Evolutionary conservation across 1,284 basidiomycete species (phyloP).

Genomic region (Schizopora paradoxa): DNA sequence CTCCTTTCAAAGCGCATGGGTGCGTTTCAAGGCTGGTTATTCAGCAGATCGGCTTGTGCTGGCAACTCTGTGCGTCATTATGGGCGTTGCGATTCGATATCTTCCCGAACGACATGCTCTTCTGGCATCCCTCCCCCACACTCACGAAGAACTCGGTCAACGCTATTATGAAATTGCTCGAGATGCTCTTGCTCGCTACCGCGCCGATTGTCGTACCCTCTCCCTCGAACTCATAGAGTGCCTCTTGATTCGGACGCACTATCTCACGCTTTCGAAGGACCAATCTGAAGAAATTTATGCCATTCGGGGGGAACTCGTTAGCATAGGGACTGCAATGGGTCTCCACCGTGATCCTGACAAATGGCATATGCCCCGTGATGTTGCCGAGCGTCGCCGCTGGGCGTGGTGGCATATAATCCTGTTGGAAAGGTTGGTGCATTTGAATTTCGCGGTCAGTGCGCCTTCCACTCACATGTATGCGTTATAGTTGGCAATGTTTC

Average conservation of each 20-base stretch:
- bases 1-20: conserved; percentile 60
- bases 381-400: conserved; percentile 73
- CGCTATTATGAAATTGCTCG: conserved; percentile 66
- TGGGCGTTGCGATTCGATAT: conserved; percentile 67
- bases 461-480: not conserved
- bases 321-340: conserved; percentile 73
- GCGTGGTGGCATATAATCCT: conserved; percentile 83
- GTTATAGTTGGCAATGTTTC: conserved; percentile 74
- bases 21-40: conserved; percentile 60
- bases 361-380: conserved; percentile 58
- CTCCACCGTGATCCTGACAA: conserved; percentile 78
- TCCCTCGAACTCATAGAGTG: conserved; percentile 72
- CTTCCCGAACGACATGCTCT: conserved; percentile 60
- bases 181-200: conserved; percentile 55
- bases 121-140: conserved; percentile 33
- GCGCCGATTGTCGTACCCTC: conserved; percentile 55
- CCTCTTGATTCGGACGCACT: conserved; percentile 61
- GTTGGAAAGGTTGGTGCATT: conserved; percentile 54
- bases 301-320: conserved; percentile 65
- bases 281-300: conserved; percentile 79
- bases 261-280: conserved; percentile 63
- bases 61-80: conserved; percentile 63
- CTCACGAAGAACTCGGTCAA: conserved; percentile 50
- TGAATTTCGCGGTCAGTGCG: not conserved
- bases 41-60: conserved; percentile 64